Base-by-base conservation (phyloP, 768 basidiomycete genomes). In the Steccherinum ochraceum region DNA sequence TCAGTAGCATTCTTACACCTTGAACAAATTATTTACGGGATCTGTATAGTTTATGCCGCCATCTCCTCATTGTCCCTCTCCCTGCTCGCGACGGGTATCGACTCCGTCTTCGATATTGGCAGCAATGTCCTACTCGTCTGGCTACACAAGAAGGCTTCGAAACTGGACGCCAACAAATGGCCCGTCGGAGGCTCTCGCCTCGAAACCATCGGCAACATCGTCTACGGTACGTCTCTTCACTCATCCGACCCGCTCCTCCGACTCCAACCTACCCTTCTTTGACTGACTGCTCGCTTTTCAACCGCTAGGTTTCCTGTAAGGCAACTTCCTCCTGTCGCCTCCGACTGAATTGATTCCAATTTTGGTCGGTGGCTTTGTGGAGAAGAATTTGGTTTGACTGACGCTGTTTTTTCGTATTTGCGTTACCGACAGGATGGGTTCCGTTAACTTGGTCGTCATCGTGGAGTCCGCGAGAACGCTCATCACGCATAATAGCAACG, bases 111-210 rank as follows among this genome's bases (percentile, higher is more conserved):
- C 61, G 92, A 93, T 63, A 75, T 89, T 55, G 85, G 86, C 42
- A 89, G 88, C 61, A 93, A 91, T 59, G 64, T 91, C 42, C 71
- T 93, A n/a, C 74, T 93, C 2, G 86, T 82, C 57, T 83, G 79
- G 75, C 71, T 94, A 2, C 85, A 98, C 67, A 72, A 72, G 57
- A 86, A 91, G 59, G 83, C 91, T 1, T 68, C 60, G 11, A 74
- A 58, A 26, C 75, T 95, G 54, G 93, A 96, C 61, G 57, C 72
- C 40, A 90, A 86, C 66, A 88, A 88, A 57, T 97, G 92, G 93
- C 93, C 94, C 24, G 86, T 92, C 3, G 86, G 93, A 45, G 93
- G 93, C 30, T 81, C 87, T n/a, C 78, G 92, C 44, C 75, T 96
- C 42, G 89, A 93, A 64, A 93, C 89, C 3, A 90, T 92, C 49